phyloP scores from a whole-genome alignment of 164 flowering plant genomes.

The Nelumbo lutea region DNA sequence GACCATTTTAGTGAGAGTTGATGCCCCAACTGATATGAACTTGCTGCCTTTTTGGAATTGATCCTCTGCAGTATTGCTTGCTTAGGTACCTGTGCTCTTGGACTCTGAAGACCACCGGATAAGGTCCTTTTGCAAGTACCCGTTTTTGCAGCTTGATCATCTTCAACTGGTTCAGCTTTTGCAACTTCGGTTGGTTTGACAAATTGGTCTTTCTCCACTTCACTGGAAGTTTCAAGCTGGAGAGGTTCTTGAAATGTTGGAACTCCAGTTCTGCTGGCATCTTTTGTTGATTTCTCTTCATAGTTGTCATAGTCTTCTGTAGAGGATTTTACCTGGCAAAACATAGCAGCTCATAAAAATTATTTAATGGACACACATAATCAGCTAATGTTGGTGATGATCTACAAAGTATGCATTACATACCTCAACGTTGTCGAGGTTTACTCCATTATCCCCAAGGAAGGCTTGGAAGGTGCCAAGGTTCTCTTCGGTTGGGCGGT shows the following conservation, averaged over 20 bases:
- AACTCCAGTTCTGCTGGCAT: slow-evolving; percentile 3
- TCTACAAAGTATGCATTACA: not conserved
- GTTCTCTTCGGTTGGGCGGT: slow-evolving; percentile 71
- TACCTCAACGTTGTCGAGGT: slow-evolving; percentile 63
- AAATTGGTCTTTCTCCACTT: slow-evolving; percentile 7
- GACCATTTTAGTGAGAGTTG: slow-evolving; percentile 72
- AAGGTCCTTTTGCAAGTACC: slow-evolving; percentile 51
- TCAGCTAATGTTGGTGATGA: not conserved
- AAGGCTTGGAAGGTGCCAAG: slow-evolving; percentile 49
- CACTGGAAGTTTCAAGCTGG: slow-evolving; percentile 14
- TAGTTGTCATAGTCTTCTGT: slow-evolving; percentile 55
- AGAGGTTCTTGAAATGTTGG: slow-evolving; percentile 15
- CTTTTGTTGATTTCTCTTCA: slow-evolving; percentile 26
- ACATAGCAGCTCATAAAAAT: slow-evolving; percentile 3
- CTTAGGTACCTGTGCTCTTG: slow-evolving; percentile 57
- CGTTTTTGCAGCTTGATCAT: slow-evolving; percentile 17
- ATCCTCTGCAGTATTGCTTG: slow-evolving; percentile 65
- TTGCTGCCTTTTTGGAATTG: slow-evolving; percentile 59
- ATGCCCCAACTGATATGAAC: slow-evolving; percentile 66
- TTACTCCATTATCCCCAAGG: slow-evolving; percentile 62
- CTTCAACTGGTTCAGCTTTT: slow-evolving; percentile 13
- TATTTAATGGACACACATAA: not conserved
- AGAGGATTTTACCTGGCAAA: slow-evolving; percentile 43
- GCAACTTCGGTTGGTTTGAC: slow-evolving; percentile 13
- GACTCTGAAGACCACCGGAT: slow-evolving; percentile 81